A percentile compares a stretch with the other conserved stretches of the same genome.
Evolutionary conservation across 176 grass and related monocot species (phyloP).

Genomic region (Luzula sylvatica): DNA sequence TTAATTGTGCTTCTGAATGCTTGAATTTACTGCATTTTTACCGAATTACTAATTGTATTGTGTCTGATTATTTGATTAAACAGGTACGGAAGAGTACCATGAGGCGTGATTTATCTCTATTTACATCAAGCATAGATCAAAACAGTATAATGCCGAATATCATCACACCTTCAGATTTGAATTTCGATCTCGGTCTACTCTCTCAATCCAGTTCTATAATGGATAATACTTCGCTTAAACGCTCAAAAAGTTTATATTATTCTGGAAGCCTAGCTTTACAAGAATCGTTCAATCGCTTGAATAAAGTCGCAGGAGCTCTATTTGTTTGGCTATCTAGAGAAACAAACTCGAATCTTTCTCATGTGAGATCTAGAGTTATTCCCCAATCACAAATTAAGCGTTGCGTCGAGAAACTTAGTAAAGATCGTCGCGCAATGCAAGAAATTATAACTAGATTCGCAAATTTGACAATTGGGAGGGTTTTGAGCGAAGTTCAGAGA

Average conservation of each 20-base stretch:
- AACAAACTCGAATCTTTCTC: constrained; percentile 40
- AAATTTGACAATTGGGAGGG: constrained; percentile 34
- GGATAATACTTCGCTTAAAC: constrained; percentile 41
- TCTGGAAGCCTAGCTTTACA: constrained; percentile 45
- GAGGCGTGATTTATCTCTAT: constrained; percentile 40
- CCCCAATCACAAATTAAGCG: constrained; percentile 35
- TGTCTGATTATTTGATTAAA: neutral
- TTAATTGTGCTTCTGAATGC: neutral
- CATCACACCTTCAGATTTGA: constrained; percentile 43
- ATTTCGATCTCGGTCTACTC: constrained; percentile 41
- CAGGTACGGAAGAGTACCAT: constrained; percentile 15
- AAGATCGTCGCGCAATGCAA: constrained; percentile 40
- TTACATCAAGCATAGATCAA: constrained; percentile 43
- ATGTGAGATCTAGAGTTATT: constrained; percentile 29
- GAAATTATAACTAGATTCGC: constrained; percentile 46
- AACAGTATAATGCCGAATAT: constrained; percentile 31
- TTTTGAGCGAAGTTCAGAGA: constrained; percentile 44
- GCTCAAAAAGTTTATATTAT: constrained; percentile 42
- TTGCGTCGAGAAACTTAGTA: constrained; percentile 44
- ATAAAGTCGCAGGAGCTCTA: constrained; percentile 62
- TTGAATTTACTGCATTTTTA: neutral
- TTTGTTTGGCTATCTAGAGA: constrained; percentile 51
- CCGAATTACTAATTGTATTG: neutral
- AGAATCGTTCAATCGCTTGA: constrained; percentile 46
- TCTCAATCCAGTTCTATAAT: constrained; percentile 47